Evolutionary conservation across 2,329 filamentous ascomycete species (phyloP), one percentile per base, ranked within the genome.

Genomic region (Plectosphaerella sp.): DNA sequence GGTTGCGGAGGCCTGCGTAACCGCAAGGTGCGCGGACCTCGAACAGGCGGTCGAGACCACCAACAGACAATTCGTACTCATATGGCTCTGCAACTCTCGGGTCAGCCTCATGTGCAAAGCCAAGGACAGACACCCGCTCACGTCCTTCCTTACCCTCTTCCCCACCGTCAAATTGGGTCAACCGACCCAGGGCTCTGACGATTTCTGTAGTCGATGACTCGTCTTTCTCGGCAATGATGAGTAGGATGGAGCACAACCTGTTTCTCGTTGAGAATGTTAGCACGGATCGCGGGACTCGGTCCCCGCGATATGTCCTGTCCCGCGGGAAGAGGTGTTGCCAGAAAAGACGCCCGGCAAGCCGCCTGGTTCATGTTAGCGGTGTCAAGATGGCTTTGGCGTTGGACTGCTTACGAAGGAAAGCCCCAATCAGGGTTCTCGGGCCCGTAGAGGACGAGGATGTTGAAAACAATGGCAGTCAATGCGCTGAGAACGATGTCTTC

Each of bases 1-100:
- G 79, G 62, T 99, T 99, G 52, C 81, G 81, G n/a, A 99, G 71
- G 1, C 94, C 94, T n/a, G 88, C 84, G 65, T 96, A 96, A 18
- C 91, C 91, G 56, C 88, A 88, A 1, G 82, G 71, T 2, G 89
- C 84, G 56, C 91, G 84, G n/a, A 95, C 79, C 15, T 83, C 80
- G 61, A 82, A 85, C 39, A 69, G 70, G 35, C 86, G 78, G 48
- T 93, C 88, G 55, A 89, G 87, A 46, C 22, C 74, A 68, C 62
- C 76, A 80, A 22, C 5, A 5, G 72, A 72, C 4, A 87, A 71
- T 1, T 89, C 81, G 56, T 86, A 86, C 14, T 76, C 73, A 59
- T 87, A 87, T 7, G 79, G 74, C 48, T 76, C 73, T 56, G 18
- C 46, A 16, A 48, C 16, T 36, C 18, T 12, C 28, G 8, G 28